These are phyloP conservation scores for Fraxinus nigra DNA, from an alignment of 305 asterid genomes.

Conservation along the genomic window DNA sequence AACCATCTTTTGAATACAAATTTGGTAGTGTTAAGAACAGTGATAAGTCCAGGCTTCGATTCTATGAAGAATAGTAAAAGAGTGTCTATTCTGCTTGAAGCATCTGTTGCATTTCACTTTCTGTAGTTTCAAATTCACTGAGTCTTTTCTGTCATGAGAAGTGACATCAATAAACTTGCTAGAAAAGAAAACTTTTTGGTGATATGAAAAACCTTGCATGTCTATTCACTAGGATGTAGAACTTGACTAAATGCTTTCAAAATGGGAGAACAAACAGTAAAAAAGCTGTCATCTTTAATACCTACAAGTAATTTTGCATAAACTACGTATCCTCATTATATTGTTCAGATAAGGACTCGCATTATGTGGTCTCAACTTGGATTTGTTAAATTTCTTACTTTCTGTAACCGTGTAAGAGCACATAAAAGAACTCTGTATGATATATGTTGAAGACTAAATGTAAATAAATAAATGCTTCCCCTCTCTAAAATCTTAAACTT, in stretches of 20 bases:
- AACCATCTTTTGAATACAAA: constrained; percentile 1
- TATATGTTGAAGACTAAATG: not conserved
- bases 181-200: not conserved
- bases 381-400: not conserved
- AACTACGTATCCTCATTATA: not conserved
- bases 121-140: not conserved
- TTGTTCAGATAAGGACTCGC: not conserved
- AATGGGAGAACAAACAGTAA: not conserved
- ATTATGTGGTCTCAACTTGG: not conserved
- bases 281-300: not conserved
- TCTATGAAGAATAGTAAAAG: constrained; percentile 2
- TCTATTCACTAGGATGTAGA: not conserved
- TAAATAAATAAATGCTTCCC: not conserved
- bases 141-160: not conserved
- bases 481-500: not conserved
- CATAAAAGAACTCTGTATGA: not conserved
- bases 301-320: not conserved
- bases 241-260: not conserved
- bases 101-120: not conserved
- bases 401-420: not conserved
- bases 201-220: not conserved
- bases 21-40: constrained; percentile 1
- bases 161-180: not conserved
- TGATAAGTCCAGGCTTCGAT: constrained; percentile 1
- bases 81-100: not conserved